Conservation (phyloP, 2,329 filamentous ascomycete species). For the Ciborinia camelliae region DNA sequence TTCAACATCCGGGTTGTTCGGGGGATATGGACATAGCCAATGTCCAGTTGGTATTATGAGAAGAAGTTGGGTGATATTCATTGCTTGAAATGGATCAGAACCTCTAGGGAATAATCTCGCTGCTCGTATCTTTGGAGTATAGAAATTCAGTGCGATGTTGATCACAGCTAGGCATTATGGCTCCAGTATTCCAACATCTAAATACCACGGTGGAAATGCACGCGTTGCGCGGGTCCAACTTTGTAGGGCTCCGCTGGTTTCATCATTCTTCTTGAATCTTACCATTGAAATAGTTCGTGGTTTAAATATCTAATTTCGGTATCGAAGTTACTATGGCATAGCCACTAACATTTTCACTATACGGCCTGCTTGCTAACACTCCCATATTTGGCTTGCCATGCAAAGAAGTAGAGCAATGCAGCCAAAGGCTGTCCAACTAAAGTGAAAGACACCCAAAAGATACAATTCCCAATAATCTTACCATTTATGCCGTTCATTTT, state of each 20-base stretch:
- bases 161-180: background rate
- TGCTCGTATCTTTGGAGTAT: background rate
- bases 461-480: constrained; percentile 81
- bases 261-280: background rate
- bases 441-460: constrained; percentile 96
- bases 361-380: constrained; percentile 55
- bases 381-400: constrained; percentile 97
- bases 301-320: background rate
- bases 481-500: constrained; percentile 73
- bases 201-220: too few relatives aligned
- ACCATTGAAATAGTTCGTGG: background rate
- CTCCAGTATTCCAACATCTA: background rate
- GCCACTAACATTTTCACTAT: constrained; percentile 13
- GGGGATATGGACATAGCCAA: background rate
- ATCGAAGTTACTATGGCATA: background rate
- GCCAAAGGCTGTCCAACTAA: constrained; percentile 92
- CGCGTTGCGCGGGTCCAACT: background rate
- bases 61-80: too few relatives aligned
- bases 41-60: background rate
- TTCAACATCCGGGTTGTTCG: background rate
- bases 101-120: too few relatives aligned
- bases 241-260: background rate
- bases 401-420: constrained; percentile 92
- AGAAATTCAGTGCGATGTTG: background rate
- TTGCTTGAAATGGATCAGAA: background rate